phyloP scores from a whole-genome alignment of 805 yeast species.

The Scheffersomyces ergatensis region DNA sequence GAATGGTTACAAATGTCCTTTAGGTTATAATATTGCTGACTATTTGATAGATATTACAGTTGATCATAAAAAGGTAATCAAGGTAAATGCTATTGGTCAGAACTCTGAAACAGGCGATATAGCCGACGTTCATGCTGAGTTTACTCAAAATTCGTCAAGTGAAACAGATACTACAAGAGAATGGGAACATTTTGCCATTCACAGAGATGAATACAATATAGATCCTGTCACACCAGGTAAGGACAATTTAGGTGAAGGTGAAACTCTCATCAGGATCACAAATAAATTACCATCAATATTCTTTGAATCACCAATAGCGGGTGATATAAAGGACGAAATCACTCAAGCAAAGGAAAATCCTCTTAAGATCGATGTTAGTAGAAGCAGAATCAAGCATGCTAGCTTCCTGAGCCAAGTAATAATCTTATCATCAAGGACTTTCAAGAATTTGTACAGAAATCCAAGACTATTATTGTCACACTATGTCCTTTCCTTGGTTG shows the following conservation, averaged over 20 bases:
- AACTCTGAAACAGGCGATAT: constrained; percentile 8
- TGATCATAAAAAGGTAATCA: constrained; percentile 42
- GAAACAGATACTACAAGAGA: constrained; percentile 63
- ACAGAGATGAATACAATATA: constrained; percentile 63
- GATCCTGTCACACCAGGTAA: constrained; percentile 14
- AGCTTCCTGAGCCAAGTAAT: constrained; percentile 59
- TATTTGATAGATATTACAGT: constrained; percentile 88
- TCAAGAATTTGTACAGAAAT: constrained; percentile 88
- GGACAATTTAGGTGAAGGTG: constrained; percentile 16
- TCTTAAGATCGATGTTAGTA: constrained; percentile 20
- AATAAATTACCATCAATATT: constrained; percentile 33
- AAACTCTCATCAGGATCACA: constrained; percentile 16
- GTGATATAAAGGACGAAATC: constrained; percentile 41
- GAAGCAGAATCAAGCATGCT: constrained; percentile 48
- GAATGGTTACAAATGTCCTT: constrained; percentile 80
- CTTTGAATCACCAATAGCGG: constrained; percentile 38
- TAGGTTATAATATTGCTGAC: constrained; percentile 92
- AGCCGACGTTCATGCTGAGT: constrained; percentile 26
- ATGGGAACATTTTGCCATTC: constrained; percentile 85
- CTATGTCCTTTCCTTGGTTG: constrained; percentile 68
- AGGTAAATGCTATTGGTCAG: constrained; percentile 14
- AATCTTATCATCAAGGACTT: constrained; percentile 82
- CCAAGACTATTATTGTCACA: constrained; percentile 87
- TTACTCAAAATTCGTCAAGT: constrained; percentile 16
- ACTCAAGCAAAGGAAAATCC: constrained; percentile 20